A percentile compares a stretch with the other conserved stretches of the same genome.
Conservation (phyloP, 139 green algal species). For the Coccomyxa sp. region DNA sequence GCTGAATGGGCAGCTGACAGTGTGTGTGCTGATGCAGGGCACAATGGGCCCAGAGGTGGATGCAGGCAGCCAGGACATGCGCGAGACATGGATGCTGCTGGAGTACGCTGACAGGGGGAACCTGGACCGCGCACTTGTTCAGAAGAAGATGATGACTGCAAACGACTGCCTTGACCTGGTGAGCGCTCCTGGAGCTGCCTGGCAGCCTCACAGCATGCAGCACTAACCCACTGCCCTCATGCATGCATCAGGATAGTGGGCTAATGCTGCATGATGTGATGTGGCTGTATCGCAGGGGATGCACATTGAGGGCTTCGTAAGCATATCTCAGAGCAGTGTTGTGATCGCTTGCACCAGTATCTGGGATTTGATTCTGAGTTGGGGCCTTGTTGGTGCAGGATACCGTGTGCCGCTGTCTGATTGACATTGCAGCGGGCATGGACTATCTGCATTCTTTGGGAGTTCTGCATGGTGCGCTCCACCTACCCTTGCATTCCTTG, state of each 20-base stretch:
- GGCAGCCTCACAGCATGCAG: too few species aligned
- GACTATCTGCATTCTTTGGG: slow-evolving; percentile 44
- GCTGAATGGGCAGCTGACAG: too few species aligned
- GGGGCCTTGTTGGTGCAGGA: slow-evolving; percentile 2
- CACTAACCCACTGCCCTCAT: too few species aligned
- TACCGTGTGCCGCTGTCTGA: slow-evolving; percentile 20
- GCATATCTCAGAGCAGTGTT: too few species aligned
- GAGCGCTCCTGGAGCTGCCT: background rate
- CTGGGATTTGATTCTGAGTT: too few species aligned
- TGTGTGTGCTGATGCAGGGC: too few species aligned
- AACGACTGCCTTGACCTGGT: slow-evolving; percentile 28
- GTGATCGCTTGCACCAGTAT: too few species aligned
- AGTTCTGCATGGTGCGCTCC: slow-evolving; percentile 33
- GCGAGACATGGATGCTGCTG: slow-evolving; percentile 30
- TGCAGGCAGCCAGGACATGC: slow-evolving; percentile 1
- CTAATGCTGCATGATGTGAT: too few species aligned
- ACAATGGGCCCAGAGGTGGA: background rate
- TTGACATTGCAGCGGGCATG: slow-evolving; percentile 43
- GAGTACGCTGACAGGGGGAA: slow-evolving; percentile 12
- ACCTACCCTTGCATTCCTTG: background rate
- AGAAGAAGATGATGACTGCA: slow-evolving; percentile 7
- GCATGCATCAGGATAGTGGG: background rate
- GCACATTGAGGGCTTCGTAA: too few species aligned
- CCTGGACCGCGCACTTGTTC: slow-evolving; percentile 16
- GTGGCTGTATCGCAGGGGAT: too few species aligned